Conservation (phyloP, 2,329 filamentous ascomycete genomes). For the Zelopaecilomyces penicillatus region DNA sequence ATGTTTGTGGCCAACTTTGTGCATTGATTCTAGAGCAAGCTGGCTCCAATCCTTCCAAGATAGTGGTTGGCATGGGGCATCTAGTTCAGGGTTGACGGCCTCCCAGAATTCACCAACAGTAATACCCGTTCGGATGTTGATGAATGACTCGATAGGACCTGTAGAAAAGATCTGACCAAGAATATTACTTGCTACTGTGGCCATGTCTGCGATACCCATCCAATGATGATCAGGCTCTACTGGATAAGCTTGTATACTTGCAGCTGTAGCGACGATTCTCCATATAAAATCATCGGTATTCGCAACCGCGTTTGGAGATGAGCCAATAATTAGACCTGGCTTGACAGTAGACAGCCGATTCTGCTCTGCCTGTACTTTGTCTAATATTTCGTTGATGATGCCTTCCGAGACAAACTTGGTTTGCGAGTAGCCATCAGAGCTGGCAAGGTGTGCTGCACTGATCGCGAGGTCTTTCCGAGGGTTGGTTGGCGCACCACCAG, state of each 20-base stretch:
- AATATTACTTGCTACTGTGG: slow-evolving; percentile 9
- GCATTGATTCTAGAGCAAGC: slow-evolving; percentile 4
- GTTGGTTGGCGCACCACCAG: slow-evolving; percentile 12
- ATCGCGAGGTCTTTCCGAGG: background rate
- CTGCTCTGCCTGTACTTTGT: background rate
- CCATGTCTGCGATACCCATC: slow-evolving; percentile 12
- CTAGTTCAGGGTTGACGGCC: slow-evolving; percentile 10
- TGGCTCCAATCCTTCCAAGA: slow-evolving; percentile 11
- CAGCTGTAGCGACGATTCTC: slow-evolving; percentile 10
- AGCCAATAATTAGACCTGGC: slow-evolving; percentile 16
- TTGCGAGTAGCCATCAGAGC: slow-evolving; percentile 13
- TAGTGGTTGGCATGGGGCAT: slow-evolving; percentile 5
- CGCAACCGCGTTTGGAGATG: slow-evolving; percentile 10
- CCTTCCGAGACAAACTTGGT: slow-evolving; percentile 16
- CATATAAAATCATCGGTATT: slow-evolving; percentile 18
- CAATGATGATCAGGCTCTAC: slow-evolving; percentile 7
- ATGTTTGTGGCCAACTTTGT: slow-evolving; percentile 11
- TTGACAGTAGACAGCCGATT: slow-evolving; percentile 13
- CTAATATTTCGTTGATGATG: slow-evolving; percentile 7
- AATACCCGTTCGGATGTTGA: slow-evolving; percentile 10
- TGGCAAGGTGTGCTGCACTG: background rate
- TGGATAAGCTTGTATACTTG: slow-evolving; percentile 8
- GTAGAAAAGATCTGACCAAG: slow-evolving; percentile 6
- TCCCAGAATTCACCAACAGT: slow-evolving; percentile 14
- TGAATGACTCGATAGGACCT: slow-evolving; percentile 1